These are phyloP conservation scores for Nannochloropsis gaditana DNA, from an alignment of 108 stramenopile genomes.

Conservation along the genomic window DNA sequence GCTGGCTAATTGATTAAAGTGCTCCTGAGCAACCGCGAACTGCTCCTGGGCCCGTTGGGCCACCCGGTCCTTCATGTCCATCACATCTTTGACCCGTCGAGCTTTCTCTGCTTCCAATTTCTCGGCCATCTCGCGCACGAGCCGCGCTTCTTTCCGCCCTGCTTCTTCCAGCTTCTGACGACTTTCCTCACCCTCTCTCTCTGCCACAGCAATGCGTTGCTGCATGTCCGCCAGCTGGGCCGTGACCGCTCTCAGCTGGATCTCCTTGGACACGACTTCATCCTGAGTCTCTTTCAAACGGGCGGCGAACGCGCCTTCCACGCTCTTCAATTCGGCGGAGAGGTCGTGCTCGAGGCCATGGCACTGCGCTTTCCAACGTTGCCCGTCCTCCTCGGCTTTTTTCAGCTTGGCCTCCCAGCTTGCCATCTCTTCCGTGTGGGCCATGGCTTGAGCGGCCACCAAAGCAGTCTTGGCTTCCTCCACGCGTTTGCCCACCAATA, in stretches of 20 bases:
- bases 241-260: not conserved
- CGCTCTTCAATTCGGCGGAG: not conserved
- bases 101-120: not conserved
- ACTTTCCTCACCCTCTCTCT: not conserved
- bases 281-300: not conserved
- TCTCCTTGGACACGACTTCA: not conserved
- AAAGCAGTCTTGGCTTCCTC: not conserved
- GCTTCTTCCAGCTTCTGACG: not conserved
- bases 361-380: not conserved
- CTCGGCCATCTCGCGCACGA: not conserved
- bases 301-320: not conserved
- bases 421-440: not conserved
- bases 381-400: not conserved
- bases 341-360: not conserved
- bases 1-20: not conserved
- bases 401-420: not conserved
- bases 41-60: not conserved
- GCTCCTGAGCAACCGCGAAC: slow-evolving; percentile 2
- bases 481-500: not conserved
- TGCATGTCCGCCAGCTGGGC: not conserved
- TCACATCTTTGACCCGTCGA: not conserved
- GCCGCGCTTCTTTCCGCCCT: not conserved
- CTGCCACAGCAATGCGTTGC: not conserved
- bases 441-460: not conserved
- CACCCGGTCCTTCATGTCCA: not conserved